Percentiles rank a stretch among this genome's conserved stretches.
Conservation (phyloP, 2,329 filamentous ascomycete genomes). For the Ciborinia camelliae region DNA sequence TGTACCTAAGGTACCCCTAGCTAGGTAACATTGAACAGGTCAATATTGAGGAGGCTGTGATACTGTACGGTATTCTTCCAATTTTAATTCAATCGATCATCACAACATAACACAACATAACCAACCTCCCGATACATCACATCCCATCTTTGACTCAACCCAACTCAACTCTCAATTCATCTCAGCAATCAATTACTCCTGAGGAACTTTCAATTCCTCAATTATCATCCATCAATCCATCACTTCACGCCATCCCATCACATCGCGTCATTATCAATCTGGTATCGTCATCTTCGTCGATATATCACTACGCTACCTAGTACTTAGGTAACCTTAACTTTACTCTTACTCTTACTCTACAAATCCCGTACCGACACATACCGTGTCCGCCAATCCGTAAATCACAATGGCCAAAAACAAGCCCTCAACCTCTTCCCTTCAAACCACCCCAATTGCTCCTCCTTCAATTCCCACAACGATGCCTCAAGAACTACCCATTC, state of each 20-base stretch:
- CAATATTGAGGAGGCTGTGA: slow-evolving; percentile 8
- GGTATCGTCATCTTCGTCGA: neutral
- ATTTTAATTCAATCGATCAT: too few species aligned
- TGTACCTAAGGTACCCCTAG: too few species aligned
- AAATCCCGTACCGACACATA: neutral
- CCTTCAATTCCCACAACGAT: neutral
- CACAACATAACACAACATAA: too few species aligned
- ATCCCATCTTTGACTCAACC: neutral
- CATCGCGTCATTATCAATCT: slow-evolving; percentile 22
- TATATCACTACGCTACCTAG: too few species aligned
- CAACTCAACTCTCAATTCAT: neutral
- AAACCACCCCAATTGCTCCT: neutral
- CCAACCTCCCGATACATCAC: too few species aligned
- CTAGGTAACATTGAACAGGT: too few species aligned
- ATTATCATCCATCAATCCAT: neutral
- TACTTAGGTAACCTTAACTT: neutral
- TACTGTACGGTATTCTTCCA: too few species aligned
- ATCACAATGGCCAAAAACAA: slow-evolving; percentile 6
- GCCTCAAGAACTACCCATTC: neutral
- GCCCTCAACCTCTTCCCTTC: neutral
- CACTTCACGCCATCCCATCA: neutral
- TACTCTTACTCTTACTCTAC: neutral
- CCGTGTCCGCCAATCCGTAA: neutral
- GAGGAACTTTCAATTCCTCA: neutral
- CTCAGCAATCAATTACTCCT: neutral